A percentile compares a stretch with the other conserved stretches of the same genome.
phyloP scores from a whole-genome alignment of 208 protist species.

The Leishmania major region DNA sequence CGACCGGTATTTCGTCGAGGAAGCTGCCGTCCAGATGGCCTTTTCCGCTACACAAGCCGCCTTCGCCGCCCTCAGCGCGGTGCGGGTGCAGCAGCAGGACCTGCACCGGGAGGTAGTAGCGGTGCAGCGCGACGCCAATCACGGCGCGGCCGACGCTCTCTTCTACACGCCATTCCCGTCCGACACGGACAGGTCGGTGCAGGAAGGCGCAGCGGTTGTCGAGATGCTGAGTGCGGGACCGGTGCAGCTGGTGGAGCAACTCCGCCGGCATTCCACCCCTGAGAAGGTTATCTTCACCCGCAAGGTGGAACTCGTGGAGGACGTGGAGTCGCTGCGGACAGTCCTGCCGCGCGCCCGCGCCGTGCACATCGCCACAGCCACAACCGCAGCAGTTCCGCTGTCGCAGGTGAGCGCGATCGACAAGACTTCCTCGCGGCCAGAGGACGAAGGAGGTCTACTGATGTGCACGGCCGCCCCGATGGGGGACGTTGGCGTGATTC shows the following conservation, averaged over 20 bases:
- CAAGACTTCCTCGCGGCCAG: constrained; percentile 9
- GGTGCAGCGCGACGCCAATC: constrained; percentile 53
- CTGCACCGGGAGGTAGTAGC: constrained; percentile 69
- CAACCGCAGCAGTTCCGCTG: constrained; percentile 18
- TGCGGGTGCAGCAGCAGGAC: constrained; percentile 61
- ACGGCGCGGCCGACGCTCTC: constrained; percentile 12
- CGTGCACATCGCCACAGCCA: constrained; percentile 40
- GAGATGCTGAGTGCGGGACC: constrained; percentile 33
- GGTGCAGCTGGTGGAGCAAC: constrained; percentile 20
- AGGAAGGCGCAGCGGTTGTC: constrained; percentile 61
- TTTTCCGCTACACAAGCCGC: constrained; percentile 86
- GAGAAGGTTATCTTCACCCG: constrained; percentile 31
- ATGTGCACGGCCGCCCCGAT: constrained; percentile 24
- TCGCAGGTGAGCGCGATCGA: constrained; percentile 7
- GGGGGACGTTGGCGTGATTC: constrained; percentile 54
- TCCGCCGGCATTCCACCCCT: neutral
- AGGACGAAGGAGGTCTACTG: constrained; percentile 34
- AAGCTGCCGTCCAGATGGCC: constrained; percentile 76
- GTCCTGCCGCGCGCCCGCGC: constrained; percentile 47
- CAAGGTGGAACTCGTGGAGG: constrained; percentile 54
- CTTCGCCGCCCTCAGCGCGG: constrained; percentile 60
- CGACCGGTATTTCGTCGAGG: constrained; percentile 84
- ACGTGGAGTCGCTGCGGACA: constrained; percentile 48
- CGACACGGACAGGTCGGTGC: constrained; percentile 59
- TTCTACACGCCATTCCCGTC: constrained; percentile 56